These are phyloP conservation scores for Phalaenopsis aphrodite DNA, from an alignment of 106 monocot species.

Conservation along the genomic window DNA sequence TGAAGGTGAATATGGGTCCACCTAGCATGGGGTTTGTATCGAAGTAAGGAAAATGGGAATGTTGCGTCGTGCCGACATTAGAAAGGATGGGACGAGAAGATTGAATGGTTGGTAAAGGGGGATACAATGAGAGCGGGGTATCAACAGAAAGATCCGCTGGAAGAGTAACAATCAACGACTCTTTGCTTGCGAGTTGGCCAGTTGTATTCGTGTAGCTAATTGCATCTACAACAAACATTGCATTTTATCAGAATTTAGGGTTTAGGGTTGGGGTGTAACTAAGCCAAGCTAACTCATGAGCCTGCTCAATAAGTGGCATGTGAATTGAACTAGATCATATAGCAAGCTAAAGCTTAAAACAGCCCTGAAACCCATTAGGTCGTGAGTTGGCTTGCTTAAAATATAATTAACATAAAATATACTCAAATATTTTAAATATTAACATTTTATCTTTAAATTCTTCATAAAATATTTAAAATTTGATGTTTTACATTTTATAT, in stretches of 20 bases:
- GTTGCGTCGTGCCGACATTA: conserved; percentile 46
- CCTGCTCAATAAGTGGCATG: too few relatives aligned
- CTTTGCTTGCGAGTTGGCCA: conserved; percentile 50
- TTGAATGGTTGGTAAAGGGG: conserved; percentile 56
- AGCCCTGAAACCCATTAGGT: too few relatives aligned
- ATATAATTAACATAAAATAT: too few relatives aligned
- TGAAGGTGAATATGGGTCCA: conserved; percentile 65
- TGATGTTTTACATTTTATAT: too few relatives aligned
- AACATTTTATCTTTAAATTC: too few relatives aligned
- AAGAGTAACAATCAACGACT: conserved; percentile 67
- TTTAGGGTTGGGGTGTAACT: background rate
- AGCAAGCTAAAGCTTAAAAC: too few relatives aligned
- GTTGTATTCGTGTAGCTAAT: conserved; percentile 18
- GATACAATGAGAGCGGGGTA: conserved; percentile 71
- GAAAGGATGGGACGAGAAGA: conserved; percentile 60
- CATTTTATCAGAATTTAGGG: background rate
- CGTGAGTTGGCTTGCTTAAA: too few relatives aligned
- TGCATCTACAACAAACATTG: conserved; percentile 21
- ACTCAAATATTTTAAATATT: too few relatives aligned
- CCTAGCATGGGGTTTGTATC: conserved; percentile 78
- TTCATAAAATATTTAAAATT: too few relatives aligned
- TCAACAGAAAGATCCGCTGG: conserved; percentile 97
- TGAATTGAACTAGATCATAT: too few relatives aligned
- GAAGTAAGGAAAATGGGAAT: conserved; percentile 76
- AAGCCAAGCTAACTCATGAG: too few relatives aligned